Percentiles rank a stretch among this genome's conserved stretches.
Conservation (phyloP, 305 asterid genomes). For the Plantago rigida region DNA sequence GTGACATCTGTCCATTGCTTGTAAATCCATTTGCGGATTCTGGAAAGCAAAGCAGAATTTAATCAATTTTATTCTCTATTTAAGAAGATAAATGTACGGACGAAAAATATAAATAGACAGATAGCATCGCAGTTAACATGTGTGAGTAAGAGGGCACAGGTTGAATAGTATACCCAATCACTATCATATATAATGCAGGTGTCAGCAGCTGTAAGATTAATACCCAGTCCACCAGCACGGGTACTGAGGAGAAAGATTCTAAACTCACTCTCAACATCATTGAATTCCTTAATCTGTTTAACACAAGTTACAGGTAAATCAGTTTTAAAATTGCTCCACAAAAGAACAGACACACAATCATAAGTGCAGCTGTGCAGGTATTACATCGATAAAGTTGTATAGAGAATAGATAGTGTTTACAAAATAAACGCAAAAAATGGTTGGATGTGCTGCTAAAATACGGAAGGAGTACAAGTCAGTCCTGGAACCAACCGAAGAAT, state of each 20-base stretch:
- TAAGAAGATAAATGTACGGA: background rate
- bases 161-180: constrained; percentile 66
- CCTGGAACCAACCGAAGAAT: too few species aligned
- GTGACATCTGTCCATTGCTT: constrained; percentile 97
- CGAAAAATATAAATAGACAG: background rate
- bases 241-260: constrained; percentile 95
- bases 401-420: too few species aligned
- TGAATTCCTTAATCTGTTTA: constrained; percentile 77
- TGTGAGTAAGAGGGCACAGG: constrained; percentile 14
- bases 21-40: constrained; percentile 99
- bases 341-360: background rate
- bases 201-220: constrained; percentile 95
- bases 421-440: too few species aligned
- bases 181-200: constrained; percentile 96
- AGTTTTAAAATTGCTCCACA: constrained; percentile 6
- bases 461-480: too few species aligned
- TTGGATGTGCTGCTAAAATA: too few species aligned
- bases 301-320: constrained; percentile 20
- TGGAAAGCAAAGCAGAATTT: constrained; percentile 31
- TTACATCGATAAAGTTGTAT: too few species aligned
- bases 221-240: constrained; percentile 97
- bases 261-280: constrained; percentile 45
- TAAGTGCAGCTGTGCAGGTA: too few species aligned
- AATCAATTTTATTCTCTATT: constrained; percentile 7
- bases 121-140: background rate